Percentiles rank a stretch among this genome's conserved stretches.
phyloP scores from a whole-genome alignment of 257 asterid genomes.

The Ilex aquifolium region DNA sequence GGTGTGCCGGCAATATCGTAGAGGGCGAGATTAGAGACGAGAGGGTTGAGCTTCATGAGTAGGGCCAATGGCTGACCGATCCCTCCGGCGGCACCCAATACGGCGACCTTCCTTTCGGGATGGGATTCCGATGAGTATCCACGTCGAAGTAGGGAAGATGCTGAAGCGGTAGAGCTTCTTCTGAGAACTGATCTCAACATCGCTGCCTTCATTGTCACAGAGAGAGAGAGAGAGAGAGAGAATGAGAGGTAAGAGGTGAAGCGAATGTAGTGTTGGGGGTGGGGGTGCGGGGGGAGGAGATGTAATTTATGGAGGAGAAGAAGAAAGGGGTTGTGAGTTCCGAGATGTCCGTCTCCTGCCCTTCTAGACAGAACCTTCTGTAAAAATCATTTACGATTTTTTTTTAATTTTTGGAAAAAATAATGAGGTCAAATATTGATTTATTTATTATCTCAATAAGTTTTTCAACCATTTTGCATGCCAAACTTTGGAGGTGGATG shows the following conservation, averaged over 20 bases:
- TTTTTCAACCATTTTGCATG: no score
- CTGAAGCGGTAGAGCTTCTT: conserved; percentile 26
- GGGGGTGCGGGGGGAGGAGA: no score
- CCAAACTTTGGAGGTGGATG: no score
- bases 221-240: background rate
- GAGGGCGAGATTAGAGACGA: conserved; percentile 67
- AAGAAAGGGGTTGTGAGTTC: no score
- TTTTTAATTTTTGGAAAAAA: no score
- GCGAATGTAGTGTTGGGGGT: background rate
- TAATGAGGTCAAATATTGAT: no score
- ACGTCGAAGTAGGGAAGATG: conserved; percentile 25
- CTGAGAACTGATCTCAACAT: conserved; percentile 55
- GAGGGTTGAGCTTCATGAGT: conserved; percentile 83
- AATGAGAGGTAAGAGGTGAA: background rate
- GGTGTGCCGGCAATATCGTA: conserved; percentile 90
- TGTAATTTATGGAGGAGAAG: no score
- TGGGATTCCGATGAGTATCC: conserved; percentile 51
- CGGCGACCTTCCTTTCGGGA: conserved; percentile 69
- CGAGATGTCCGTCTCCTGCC: no score
- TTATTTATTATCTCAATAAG: no score
- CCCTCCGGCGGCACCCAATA: conserved; percentile 93
- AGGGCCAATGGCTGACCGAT: conserved; percentile 88
- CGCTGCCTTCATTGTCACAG: conserved; percentile 32
- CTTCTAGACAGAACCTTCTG: no score
- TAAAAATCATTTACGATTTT: no score